Base-by-base conservation (phyloP, 345 rosid species). In the Lagerstroemia speciosa region DNA sequence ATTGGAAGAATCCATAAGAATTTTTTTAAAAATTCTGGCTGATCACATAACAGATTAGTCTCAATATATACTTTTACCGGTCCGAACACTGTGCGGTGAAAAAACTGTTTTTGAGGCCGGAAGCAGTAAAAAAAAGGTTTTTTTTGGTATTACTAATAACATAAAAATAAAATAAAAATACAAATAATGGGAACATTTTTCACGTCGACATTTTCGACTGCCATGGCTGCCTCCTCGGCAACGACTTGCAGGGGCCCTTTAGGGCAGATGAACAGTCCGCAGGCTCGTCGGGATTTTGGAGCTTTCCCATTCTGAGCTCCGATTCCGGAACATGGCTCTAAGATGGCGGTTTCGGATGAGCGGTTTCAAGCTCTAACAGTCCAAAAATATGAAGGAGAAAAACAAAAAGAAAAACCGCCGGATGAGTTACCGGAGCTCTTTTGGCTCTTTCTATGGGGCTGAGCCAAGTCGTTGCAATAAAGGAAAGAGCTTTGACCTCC, bases 401-500 rank as follows among this genome's bases (percentile, higher is more conserved):
- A 43, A 12, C 14, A 8, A 24, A 26, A 24, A 26, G 61, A 8
- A 12, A 55, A 55, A 48, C 61, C 15, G 30, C 31, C 29, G 29
- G 31, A 55, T 26, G 61, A 15, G 61, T 55, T 24, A 55, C 61
- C 30, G 61, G 31, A 26, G 29, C 61, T 55, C 48, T 24, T 22
- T 22, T 55, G 61, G 61, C 61, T 30, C 14, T 55, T 55, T 55
- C 61, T 7, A 1, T 55, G 8, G 29, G 61, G 24, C 1, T 55
- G 30, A 24, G 9, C 61, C 61, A 22, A 55, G 12, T 2, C 24
- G 61, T 30, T 55, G 61, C 61, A 55, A 26, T 55, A 55, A 55
- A 55, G 61, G 61, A 14, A 55, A 24, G 61, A 55, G 31, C 61
- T 55, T 55, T 55, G 61, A 55, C 61, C 24, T 55, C 61, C 6